Percentiles rank a stretch among this genome's conserved stretches.
These are phyloP conservation scores for Aegilops umbellulata DNA, from an alignment of 176 grass and related monocot genomes.

Conservation along the genomic window DNA sequence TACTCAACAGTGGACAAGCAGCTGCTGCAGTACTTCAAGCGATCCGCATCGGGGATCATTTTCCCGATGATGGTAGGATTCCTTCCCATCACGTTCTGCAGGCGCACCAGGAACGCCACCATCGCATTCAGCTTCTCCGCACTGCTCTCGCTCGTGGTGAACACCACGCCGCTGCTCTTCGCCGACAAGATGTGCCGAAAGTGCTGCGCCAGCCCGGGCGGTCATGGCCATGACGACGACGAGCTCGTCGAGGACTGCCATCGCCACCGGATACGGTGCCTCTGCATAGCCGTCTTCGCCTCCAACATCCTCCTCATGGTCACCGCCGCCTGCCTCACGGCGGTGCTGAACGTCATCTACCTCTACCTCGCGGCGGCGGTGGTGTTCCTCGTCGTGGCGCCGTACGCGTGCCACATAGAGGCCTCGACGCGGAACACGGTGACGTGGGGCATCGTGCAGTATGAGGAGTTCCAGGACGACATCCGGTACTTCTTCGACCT, in stretches of 20 bases:
- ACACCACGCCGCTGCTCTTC: constrained; percentile 2
- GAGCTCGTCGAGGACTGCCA: background rate
- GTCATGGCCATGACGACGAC: background rate
- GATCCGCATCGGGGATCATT: constrained; percentile 3
- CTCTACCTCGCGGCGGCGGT: background rate
- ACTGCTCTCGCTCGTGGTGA: constrained; percentile 2
- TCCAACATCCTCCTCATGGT: constrained; percentile 6
- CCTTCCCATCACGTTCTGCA: constrained; percentile 12
- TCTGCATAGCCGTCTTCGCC: background rate
- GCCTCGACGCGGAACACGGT: background rate
- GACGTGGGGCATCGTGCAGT: background rate
- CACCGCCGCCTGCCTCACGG: background rate
- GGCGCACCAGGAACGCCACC: constrained; percentile 9
- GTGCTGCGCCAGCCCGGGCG: background rate
- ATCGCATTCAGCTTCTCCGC: constrained; percentile 6
- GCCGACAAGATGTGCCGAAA: background rate
- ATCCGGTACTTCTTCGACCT: constrained; percentile 14
- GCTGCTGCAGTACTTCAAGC: constrained; percentile 12
- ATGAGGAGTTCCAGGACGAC: constrained; percentile 5
- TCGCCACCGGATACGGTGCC: background rate
- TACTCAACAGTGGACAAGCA: background rate
- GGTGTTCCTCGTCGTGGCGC: background rate
- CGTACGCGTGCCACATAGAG: background rate
- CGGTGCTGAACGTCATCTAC: background rate
- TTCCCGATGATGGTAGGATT: constrained; percentile 12